Percentiles rank a stretch among this genome's conserved stretches.
Evolutionary conservation across 2,329 filamentous ascomycete genomes (phyloP).

Genomic region (Hortaea werneckii): DNA sequence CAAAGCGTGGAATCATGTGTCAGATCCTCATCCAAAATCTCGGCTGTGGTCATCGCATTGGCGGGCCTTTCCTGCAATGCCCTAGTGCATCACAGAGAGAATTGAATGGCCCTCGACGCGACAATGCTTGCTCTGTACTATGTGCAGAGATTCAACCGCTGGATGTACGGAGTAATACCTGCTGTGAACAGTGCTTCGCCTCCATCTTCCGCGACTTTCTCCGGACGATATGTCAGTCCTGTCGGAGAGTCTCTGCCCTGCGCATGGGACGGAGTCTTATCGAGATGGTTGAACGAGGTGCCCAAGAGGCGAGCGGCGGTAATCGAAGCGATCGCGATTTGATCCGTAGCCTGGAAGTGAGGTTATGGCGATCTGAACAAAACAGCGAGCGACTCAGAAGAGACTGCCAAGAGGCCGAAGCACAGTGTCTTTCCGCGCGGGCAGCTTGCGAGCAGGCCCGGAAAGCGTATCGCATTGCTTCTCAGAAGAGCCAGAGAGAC

Average conservation of each 20-base stretch:
- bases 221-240: conserved; percentile 7
- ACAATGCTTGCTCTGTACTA: conserved; percentile 6
- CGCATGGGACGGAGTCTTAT: conserved; percentile 8
- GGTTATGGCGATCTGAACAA: not conserved
- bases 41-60: conserved; percentile 10
- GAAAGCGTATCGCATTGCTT: not conserved
- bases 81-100: not conserved
- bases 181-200: conserved; percentile 11
- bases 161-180: conserved; percentile 7
- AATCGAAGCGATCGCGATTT: no score
- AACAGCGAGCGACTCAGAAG: not conserved
- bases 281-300: conserved; percentile 1
- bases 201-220: conserved; percentile 7
- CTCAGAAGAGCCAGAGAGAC: not conserved
- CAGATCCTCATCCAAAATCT: conserved; percentile 9
- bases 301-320: not conserved
- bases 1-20: conserved; percentile 7
- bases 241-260: conserved; percentile 1
- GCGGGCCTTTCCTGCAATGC: conserved; percentile 10
- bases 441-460: not conserved
- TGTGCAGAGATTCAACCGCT: conserved; percentile 6
- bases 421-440: not conserved
- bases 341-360: no score
- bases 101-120: not conserved
- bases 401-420: not conserved